A percentile compares a stretch with the other conserved stretches of the same genome.
phyloP scores from a whole-genome alignment of 495 filamentous ascomycete genomes.

The Tetracladium setigerum region DNA sequence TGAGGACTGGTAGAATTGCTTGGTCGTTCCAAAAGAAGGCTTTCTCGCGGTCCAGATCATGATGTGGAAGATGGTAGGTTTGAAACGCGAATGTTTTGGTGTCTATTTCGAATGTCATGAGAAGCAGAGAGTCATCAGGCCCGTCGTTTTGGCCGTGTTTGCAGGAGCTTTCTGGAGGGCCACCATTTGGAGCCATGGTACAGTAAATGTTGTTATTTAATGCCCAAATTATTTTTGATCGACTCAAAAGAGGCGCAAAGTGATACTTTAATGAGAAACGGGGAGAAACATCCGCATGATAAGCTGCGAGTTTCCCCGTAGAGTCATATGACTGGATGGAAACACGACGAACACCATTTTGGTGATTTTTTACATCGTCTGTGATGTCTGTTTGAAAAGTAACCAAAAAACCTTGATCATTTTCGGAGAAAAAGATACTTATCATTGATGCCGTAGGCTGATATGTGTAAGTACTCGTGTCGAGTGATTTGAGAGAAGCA shows the following conservation, averaged over 20 bases:
- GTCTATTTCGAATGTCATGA: slow-evolving; percentile 5
- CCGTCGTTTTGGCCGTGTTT: background rate
- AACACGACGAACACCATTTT: no score
- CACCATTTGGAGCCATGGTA: no score
- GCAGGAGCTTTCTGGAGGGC: background rate
- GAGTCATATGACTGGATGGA: background rate
- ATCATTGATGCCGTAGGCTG: no score
- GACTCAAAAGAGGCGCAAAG: background rate
- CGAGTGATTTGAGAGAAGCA: background rate
- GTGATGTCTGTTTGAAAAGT: no score
- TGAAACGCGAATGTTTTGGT: background rate
- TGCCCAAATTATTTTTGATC: background rate
- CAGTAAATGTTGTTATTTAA: no score
- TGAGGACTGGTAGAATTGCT: background rate
- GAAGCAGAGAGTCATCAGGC: background rate
- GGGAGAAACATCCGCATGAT: background rate
- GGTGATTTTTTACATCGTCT: no score
- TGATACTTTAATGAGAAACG: background rate
- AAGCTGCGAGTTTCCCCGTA: background rate
- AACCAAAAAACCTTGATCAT: no score
- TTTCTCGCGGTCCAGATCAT: background rate
- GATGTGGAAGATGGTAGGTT: background rate
- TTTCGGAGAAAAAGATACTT: no score
- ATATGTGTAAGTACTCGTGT: background rate
- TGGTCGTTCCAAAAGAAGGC: background rate